phyloP scores from a whole-genome alignment of 2,329 filamentous ascomycete species.

The Nemania bipapillata region DNA sequence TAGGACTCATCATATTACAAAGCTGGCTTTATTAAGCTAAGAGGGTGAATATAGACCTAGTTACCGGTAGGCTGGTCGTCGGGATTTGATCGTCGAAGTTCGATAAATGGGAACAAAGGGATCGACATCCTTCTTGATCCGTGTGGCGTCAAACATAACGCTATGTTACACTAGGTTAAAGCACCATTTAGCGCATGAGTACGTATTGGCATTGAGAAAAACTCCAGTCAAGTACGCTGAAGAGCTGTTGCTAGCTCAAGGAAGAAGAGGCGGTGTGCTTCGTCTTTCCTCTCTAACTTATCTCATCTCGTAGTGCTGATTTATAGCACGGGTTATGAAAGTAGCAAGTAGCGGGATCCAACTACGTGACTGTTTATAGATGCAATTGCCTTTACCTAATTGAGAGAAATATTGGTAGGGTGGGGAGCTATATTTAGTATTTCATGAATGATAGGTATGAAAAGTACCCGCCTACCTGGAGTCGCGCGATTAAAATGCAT shows the following conservation, averaged over 20 bases:
- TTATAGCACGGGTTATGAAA: neutral
- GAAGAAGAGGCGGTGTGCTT: neutral
- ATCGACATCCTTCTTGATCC: neutral
- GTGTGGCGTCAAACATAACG: slow-evolving; percentile 1
- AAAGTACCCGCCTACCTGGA: neutral
- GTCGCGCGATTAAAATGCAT: neutral
- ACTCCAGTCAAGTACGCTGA: neutral
- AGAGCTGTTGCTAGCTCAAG: neutral
- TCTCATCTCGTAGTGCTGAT: neutral
- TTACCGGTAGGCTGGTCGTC: neutral
- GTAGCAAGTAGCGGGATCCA: neutral
- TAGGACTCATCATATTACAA: too few relatives aligned
- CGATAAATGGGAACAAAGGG: neutral
- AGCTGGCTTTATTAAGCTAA: too few relatives aligned
- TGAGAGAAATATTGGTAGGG: neutral
- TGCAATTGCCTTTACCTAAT: neutral
- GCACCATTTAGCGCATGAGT: neutral
- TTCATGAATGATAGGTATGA: neutral
- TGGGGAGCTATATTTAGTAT: neutral
- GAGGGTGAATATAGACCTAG: neutral
- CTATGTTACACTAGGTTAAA: neutral
- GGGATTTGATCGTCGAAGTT: slow-evolving; percentile 7
- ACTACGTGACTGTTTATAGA: neutral
- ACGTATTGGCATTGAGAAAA: neutral
- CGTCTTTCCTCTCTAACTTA: too few relatives aligned